Conservation (phyloP, 495 filamentous ascomycete genomes). For the Lasiosphaeris hirsuta region DNA sequence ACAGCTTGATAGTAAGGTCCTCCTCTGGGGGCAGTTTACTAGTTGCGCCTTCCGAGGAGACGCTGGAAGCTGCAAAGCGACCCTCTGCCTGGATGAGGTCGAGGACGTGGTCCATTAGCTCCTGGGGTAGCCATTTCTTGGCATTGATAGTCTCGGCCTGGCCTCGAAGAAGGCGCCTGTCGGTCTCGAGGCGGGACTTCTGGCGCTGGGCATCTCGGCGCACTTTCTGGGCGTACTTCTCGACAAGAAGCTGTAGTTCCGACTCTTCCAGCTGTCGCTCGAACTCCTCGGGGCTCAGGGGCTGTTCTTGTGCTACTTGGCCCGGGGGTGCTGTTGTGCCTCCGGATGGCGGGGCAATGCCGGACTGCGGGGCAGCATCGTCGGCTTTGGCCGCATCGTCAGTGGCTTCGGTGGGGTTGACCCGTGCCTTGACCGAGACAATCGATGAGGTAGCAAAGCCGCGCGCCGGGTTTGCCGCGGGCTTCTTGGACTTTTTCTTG, state of each 20-base stretch:
- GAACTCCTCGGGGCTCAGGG: constrained; percentile 75
- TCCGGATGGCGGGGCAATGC: constrained; percentile 30
- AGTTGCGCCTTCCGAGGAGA: constrained; percentile 36
- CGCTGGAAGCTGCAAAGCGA: constrained; percentile 45
- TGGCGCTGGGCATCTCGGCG: constrained; percentile 65
- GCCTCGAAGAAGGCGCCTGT: constrained; percentile 68
- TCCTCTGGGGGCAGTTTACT: constrained; percentile 57
- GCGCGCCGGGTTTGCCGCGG: constrained; percentile 75
- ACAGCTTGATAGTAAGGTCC: constrained; percentile 71
- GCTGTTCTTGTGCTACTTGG: constrained; percentile 42
- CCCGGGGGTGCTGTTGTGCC: constrained; percentile 33
- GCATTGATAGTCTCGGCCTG: constrained; percentile 68
- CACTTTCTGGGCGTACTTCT: constrained; percentile 71
- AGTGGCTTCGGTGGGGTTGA: constrained; percentile 38
- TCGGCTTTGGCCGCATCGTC: constrained; percentile 25
- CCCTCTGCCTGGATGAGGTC: constrained; percentile 54
- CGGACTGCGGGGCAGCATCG: constrained; percentile 35
- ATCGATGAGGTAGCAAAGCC: constrained; percentile 91
- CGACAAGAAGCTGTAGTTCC: constrained; percentile 76
- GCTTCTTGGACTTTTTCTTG: constrained; percentile 88
- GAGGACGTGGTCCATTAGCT: constrained; percentile 72
- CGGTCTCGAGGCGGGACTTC: constrained; percentile 69
- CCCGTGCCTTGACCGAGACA: constrained; percentile 64
- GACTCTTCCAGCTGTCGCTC: constrained; percentile 78
- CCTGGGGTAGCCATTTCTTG: constrained; percentile 72